These are phyloP conservation scores for Gossypium davidsonii DNA, from an alignment of 441 rosid genomes.

Conservation along the genomic window DNA sequence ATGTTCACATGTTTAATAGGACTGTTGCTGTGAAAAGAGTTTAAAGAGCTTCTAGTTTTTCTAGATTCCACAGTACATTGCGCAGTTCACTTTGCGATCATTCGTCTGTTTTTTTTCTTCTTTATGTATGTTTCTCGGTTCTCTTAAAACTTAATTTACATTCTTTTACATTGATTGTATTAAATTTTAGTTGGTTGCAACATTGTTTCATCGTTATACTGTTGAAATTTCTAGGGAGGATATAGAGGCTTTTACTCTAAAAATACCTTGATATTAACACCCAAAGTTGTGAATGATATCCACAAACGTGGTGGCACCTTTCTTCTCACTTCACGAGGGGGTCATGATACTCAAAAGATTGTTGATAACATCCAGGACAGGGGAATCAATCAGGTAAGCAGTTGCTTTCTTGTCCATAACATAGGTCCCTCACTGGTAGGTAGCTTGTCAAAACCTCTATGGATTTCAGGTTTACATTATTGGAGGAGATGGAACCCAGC, in stretches of 20 bases:
- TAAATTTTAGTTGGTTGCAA: neutral
- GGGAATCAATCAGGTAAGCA: conserved; percentile 56
- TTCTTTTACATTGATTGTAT: conserved; percentile 3
- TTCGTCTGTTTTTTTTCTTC: neutral
- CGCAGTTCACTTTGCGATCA: neutral
- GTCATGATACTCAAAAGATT: conserved; percentile 62
- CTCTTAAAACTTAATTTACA: neutral
- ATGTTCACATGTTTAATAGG: neutral
- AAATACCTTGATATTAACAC: conserved; percentile 47
- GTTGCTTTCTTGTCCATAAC: conserved; percentile 10
- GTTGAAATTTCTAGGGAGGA: conserved; percentile 40
- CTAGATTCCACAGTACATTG: neutral
- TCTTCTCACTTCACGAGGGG: conserved; percentile 67
- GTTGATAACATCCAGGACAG: conserved; percentile 71
- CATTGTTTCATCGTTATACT: neutral
- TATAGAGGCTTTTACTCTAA: conserved; percentile 60
- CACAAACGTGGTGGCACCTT: conserved; percentile 71
- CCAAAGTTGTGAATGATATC: conserved; percentile 60
- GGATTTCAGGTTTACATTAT: conserved; percentile 54
- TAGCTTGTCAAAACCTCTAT: conserved; percentile 2
- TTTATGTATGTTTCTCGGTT: neutral
- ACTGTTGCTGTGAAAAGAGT: neutral
- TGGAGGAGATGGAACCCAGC: conserved; percentile 73
- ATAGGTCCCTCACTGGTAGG: conserved; percentile 1
- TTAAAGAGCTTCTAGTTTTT: neutral